These are phyloP conservation scores for Ogataea dorogensis DNA, from an alignment of 805 yeast genomes.

Conservation along the genomic window DNA sequence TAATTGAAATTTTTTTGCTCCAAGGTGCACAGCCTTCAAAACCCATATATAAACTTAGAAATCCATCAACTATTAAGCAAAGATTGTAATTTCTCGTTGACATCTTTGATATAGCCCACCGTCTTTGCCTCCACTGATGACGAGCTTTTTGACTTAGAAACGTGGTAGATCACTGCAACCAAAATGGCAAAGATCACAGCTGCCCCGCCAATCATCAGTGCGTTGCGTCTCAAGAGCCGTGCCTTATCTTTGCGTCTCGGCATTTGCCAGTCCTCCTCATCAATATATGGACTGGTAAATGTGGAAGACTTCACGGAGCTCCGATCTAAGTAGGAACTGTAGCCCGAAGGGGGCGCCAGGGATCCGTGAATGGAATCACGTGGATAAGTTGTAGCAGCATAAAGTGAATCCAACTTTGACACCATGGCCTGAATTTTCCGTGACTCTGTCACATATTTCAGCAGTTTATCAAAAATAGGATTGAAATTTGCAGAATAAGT, in stretches of 20 bases:
- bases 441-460: neutral
- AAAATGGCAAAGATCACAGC: constrained; percentile 3
- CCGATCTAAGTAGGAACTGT: constrained; percentile 1
- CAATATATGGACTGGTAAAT: neutral
- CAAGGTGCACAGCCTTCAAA: neutral
- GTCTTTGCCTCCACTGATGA: constrained; percentile 2
- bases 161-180: constrained; percentile 5
- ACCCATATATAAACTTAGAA: neutral
- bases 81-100: constrained; percentile 4
- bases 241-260: constrained; percentile 3
- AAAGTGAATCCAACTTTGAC: neutral
- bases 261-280: constrained; percentile 6
- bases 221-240: constrained; percentile 4
- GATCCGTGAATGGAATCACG: neutral
- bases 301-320: neutral
- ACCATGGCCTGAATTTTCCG: neutral
- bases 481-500: neutral
- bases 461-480: constrained; percentile 1
- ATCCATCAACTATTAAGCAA: constrained; percentile 2
- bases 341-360: constrained; percentile 1
- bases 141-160: constrained; percentile 1
- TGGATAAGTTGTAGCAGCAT: neutral
- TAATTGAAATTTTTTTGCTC: constrained; percentile 1
- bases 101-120: constrained; percentile 1
- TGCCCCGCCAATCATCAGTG: constrained; percentile 1